These are phyloP conservation scores for Schizosaccharomyces octosporus DNA, from an alignment of 805 yeast genomes.

Conservation along the genomic window DNA sequence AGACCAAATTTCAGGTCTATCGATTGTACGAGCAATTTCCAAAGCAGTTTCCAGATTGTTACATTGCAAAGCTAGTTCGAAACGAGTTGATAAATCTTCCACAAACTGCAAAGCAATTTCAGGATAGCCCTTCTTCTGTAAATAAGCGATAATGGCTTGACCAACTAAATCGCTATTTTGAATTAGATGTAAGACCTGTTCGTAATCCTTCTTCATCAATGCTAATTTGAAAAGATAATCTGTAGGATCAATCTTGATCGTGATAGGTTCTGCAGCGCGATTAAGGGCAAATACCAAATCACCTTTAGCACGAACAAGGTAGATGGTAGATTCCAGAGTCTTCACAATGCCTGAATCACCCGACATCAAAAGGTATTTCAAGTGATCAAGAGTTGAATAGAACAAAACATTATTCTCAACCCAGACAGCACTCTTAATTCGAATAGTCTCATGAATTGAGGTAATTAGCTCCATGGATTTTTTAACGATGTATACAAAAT, in stretches of 20 bases:
- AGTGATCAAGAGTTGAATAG: constrained; percentile 84
- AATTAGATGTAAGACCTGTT: constrained; percentile 75
- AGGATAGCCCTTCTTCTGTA: constrained; percentile 87
- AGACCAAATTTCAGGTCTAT: constrained; percentile 50
- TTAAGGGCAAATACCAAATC: constrained; percentile 54
- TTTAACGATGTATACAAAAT: constrained; percentile 69
- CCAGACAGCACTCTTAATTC: constrained; percentile 95
- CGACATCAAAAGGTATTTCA: constrained; percentile 74
- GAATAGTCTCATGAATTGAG: constrained; percentile 82
- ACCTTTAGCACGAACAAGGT: constrained; percentile 49
- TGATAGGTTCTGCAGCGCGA: constrained; percentile 66
- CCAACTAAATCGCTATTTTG: constrained; percentile 81
- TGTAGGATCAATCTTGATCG: constrained; percentile 68
- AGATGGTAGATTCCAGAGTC: constrained; percentile 71
- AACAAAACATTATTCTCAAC: constrained; percentile 79
- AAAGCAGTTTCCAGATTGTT: constrained; percentile 73
- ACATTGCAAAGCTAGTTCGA: constrained; percentile 84
- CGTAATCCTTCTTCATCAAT: constrained; percentile 64
- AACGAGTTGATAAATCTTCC: constrained; percentile 84
- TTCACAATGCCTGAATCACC: constrained; percentile 91
- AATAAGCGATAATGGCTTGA: constrained; percentile 82
- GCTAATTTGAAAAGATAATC: constrained; percentile 93
- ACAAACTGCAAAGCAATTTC: constrained; percentile 94
- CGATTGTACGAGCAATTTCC: constrained; percentile 59
- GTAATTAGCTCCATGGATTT: constrained; percentile 53